Evolutionary conservation across 192 early-diverging fungal species (phyloP).

Genomic region (Chytriomyces confervae): DNA sequence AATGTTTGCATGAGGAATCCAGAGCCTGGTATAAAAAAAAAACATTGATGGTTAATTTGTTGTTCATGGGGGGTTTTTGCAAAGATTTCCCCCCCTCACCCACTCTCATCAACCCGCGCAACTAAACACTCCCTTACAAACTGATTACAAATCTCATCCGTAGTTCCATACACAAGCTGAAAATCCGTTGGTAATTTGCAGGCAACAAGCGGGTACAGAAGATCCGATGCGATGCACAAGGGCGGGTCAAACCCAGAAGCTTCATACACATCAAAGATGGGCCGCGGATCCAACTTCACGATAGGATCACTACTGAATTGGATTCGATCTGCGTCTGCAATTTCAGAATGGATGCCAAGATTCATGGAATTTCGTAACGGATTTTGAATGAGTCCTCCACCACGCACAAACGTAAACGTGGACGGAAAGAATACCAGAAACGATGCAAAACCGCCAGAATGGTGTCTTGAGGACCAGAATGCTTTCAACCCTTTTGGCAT

Average conservation of each 20-base stretch:
- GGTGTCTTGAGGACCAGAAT: constrained; percentile 14
- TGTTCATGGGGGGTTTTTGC: too few relatives aligned
- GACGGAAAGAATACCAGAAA: constrained; percentile 17
- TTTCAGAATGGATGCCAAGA: neutral
- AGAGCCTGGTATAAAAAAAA: too few relatives aligned
- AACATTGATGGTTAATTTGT: too few relatives aligned
- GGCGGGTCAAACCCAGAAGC: constrained; percentile 12
- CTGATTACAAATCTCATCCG: neutral
- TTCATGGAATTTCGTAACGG: too few relatives aligned
- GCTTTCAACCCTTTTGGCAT: constrained; percentile 7
- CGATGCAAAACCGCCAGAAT: constrained; percentile 5
- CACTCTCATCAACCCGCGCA: neutral
- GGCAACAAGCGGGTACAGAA: neutral
- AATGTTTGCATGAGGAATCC: constrained; percentile 16
- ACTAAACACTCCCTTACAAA: constrained; percentile 8
- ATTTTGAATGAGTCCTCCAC: neutral
- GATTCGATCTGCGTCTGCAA: neutral
- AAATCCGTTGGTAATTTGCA: constrained; percentile 2
- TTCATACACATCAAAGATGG: constrained; percentile 25
- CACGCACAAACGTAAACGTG: constrained; percentile 2
- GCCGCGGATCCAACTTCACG: neutral
- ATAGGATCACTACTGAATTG: neutral
- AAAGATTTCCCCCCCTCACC: neutral
- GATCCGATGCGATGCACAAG: neutral
- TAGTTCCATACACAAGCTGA: constrained; percentile 23